Conservation (phyloP, 1,284 basidiomycete genomes). For the Mrakiaceae sp. region DNA sequence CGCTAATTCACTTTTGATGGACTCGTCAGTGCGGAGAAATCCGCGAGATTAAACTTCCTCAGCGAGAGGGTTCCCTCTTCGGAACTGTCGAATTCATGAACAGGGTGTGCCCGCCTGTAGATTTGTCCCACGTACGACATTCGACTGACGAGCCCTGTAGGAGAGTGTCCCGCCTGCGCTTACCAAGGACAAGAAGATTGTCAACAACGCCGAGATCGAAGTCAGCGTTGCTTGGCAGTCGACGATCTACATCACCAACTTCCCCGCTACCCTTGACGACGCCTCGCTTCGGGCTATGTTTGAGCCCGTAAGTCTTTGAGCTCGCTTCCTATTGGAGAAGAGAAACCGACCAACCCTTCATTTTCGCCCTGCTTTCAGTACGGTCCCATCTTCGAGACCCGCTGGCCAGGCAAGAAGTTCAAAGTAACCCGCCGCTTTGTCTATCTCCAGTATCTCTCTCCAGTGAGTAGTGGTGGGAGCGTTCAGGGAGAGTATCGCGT, state of each 20-base stretch:
- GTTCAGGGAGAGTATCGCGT: no score
- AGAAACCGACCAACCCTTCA: not conserved
- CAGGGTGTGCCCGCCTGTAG: conserved; percentile 39
- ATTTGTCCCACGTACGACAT: no score
- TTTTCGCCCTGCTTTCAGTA: conserved; percentile 42
- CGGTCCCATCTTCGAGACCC: conserved; percentile 81
- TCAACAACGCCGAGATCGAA: conserved; percentile 59
- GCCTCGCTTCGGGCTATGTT: conserved; percentile 63
- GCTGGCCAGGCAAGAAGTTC: conserved; percentile 97
- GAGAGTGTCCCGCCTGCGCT: conserved; percentile 58
- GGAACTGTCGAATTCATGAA: conserved; percentile 71
- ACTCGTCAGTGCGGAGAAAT: conserved; percentile 60
- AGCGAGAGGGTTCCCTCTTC: conserved; percentile 40
- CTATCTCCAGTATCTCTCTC: conserved; percentile 81
- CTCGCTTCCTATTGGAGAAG: not conserved
- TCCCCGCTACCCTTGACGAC: conserved; percentile 78
- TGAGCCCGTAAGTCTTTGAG: conserved; percentile 45
- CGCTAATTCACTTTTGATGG: not conserved
- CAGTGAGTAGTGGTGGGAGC: conserved; percentile 43
- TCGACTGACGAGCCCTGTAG: not conserved
- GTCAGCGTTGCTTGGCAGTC: conserved; percentile 88
- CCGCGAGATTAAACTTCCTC: conserved; percentile 49
- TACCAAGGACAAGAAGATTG: conserved; percentile 83
- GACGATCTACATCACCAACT: conserved; percentile 94
- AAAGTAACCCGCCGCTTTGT: conserved; percentile 82